phyloP scores from a whole-genome alignment of 257 asterid genomes.

The Linderniella brevidens region DNA sequence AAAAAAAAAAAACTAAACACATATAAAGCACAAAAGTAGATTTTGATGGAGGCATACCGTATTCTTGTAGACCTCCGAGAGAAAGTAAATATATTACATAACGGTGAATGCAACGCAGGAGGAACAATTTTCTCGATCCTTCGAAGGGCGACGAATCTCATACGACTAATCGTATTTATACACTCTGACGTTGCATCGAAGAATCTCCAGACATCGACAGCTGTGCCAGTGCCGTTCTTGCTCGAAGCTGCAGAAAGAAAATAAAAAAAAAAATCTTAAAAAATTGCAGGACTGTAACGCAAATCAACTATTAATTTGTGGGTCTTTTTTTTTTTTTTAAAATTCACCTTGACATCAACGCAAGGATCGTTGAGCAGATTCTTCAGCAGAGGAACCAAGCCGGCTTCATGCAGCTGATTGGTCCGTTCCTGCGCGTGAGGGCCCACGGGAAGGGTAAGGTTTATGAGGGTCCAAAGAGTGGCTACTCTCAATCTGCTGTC shows the following conservation, averaged over 20 bases:
- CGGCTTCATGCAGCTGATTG: constrained; percentile 36
- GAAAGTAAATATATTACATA: no score
- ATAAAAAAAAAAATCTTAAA: constrained; percentile 10
- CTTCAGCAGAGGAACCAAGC: constrained; percentile 53
- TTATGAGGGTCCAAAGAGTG: constrained; percentile 63
- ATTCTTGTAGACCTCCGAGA: no score
- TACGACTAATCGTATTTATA: no score
- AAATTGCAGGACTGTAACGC: neutral
- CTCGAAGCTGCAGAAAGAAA: constrained; percentile 48
- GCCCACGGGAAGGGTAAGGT: constrained; percentile 58
- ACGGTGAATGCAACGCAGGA: no score
- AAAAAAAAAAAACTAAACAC: no score
- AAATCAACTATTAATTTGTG: constrained; percentile 3
- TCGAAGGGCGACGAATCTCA: no score
- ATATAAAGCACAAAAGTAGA: no score
- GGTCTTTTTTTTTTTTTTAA: constrained; percentile 2
- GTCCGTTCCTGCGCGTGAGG: constrained; percentile 47
- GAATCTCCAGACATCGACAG: constrained; percentile 39
- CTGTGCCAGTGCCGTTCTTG: constrained; percentile 42
- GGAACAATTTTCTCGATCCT: no score
- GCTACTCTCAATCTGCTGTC: constrained; percentile 64
- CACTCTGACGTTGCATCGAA: constrained; percentile 7
- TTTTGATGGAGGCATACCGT: no score
- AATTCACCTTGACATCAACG: constrained; percentile 74
- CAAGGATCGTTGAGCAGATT: constrained; percentile 66